Conservation (phyloP, 495 filamentous ascomycete species). For the Daldinia caldariorum region DNA sequence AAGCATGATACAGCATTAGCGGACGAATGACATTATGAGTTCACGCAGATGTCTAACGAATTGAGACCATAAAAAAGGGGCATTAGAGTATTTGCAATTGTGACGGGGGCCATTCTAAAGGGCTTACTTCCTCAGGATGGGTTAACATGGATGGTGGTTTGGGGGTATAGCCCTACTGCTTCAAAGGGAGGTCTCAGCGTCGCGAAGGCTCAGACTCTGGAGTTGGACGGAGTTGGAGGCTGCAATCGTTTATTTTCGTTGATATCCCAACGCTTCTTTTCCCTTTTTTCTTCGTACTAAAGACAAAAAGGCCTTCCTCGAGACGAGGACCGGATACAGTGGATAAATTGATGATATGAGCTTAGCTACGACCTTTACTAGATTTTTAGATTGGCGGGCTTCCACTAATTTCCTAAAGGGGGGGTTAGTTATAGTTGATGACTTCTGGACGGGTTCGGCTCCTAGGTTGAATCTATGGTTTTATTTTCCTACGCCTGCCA, state of each 20-base stretch:
- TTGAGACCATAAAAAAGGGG: background rate
- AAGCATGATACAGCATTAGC: conserved; percentile 27
- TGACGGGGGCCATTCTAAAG: background rate
- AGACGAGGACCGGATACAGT: conserved; percentile 1
- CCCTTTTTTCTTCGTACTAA: conserved; percentile 5
- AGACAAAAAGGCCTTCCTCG: conserved; percentile 4
- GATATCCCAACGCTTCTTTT: conserved; percentile 27
- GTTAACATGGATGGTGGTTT: conserved; percentile 11
- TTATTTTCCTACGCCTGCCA: background rate
- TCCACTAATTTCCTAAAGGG: conserved; percentile 22
- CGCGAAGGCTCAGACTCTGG: conserved; percentile 26
- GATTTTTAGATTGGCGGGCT: conserved; percentile 20
- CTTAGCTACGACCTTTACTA: conserved; percentile 17
- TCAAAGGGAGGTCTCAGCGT: background rate
- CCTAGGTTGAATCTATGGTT: conserved; percentile 16
- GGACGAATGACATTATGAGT: background rate
- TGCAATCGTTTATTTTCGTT: conserved; percentile 16
- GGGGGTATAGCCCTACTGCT: background rate
- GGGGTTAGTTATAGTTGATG: conserved; percentile 29
- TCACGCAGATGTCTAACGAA: background rate
- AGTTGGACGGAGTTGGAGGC: conserved; percentile 27
- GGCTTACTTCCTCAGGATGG: background rate
- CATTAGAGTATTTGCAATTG: background rate
- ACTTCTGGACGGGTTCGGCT: conserved; percentile 16
- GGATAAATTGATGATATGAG: conserved; percentile 6